Evolutionary conservation across 106 monocot species (phyloP).

Genomic region (Iris macrosiphon): DNA sequence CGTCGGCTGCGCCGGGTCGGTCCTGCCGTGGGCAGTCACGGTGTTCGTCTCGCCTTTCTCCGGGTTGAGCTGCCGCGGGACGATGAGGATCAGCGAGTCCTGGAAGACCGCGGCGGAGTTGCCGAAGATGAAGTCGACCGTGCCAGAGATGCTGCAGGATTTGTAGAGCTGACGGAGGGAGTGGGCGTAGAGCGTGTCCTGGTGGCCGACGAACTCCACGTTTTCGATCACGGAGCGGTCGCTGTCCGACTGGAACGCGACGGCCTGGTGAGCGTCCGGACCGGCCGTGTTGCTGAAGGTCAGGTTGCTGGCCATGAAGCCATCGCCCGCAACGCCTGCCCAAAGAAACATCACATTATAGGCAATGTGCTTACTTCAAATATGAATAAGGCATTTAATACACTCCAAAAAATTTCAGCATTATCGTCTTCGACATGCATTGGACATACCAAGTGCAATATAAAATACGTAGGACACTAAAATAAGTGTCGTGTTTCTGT

Average conservation of each 20-base stretch:
- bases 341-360: no score
- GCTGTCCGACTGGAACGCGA: constrained; percentile 56
- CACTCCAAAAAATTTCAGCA: no score
- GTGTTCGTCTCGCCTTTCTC: constrained; percentile 44
- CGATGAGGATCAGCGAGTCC: constrained; percentile 30
- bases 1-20: constrained; percentile 25
- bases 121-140: constrained; percentile 90
- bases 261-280: constrained; percentile 65
- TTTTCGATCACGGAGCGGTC: constrained; percentile 55
- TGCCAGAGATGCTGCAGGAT: constrained; percentile 54
- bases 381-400: no score
- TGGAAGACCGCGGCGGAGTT: constrained; percentile 62
- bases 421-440: no score
- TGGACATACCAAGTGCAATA: no score
- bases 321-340: constrained; percentile 56
- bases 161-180: constrained; percentile 68
- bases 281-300: constrained; percentile 82
- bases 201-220: constrained; percentile 65
- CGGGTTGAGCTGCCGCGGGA: constrained; percentile 33
- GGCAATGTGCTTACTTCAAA: no score
- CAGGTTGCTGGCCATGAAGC: constrained; percentile 65
- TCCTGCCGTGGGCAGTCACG: constrained; percentile 18
- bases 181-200: constrained; percentile 73
- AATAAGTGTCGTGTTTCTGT: no score
- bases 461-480: no score